A percentile compares a stretch with the other conserved stretches of the same genome.
phyloP scores from a whole-genome alignment of 176 grass and related monocot species.

The Sorghum bicolor region Sorghum_bicolor_NCBIv3 NC_012872.2:72349001-72349500 shows the following conservation, averaged over 20 bases:
- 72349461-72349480: neutral
- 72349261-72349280: neutral
- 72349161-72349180: slow-evolving; percentile 2
- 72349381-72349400: neutral
- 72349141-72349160: neutral
- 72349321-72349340: neutral
- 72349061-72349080: slow-evolving; percentile 63
- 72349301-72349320: neutral
- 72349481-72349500: neutral
- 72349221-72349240: too few relatives aligned
- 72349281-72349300: neutral
- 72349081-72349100: slow-evolving; percentile 24
- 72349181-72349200: slow-evolving; percentile 4
- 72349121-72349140: slow-evolving; percentile 13
- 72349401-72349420: slow-evolving; percentile 14
- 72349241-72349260: too few relatives aligned
- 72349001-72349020: slow-evolving; percentile 65
- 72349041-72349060: slow-evolving; percentile 60
- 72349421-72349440: neutral
- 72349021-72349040: slow-evolving; percentile 58
- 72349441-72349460: neutral
- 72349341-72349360: neutral
- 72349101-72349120: neutral
- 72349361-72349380: neutral
- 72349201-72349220: too few relatives aligned